These are phyloP conservation scores for Crassisporium funariophilum DNA, from an alignment of 768 basidiomycete genomes.

Conservation along the genomic window DNA sequence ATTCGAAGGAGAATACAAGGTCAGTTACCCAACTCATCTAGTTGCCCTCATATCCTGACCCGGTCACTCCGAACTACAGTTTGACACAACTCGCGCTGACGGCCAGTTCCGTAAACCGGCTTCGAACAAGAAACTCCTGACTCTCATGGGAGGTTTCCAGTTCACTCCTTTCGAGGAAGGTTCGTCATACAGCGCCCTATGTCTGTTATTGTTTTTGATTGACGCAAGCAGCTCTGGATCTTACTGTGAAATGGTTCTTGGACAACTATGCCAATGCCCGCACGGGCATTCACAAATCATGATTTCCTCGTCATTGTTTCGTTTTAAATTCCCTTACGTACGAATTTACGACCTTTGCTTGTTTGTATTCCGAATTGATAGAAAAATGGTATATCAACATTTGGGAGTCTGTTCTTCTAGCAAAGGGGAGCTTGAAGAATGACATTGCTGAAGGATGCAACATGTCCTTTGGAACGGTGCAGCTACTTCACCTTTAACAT, in stretches of 20 bases:
- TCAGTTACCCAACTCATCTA: constrained; percentile 33
- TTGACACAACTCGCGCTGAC: constrained; percentile 83
- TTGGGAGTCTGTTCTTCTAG: too few species aligned
- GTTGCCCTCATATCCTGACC: background rate
- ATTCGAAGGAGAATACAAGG: constrained; percentile 76
- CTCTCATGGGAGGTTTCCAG: constrained; percentile 76
- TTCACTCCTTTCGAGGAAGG: constrained; percentile 92
- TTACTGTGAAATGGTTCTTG: constrained; percentile 86
- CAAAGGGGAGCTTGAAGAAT: too few species aligned
- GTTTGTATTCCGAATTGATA: too few species aligned
- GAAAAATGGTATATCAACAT: too few species aligned
- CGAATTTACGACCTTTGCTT: background rate
- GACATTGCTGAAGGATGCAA: too few species aligned
- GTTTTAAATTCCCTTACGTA: background rate
- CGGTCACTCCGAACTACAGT: constrained; percentile 44
- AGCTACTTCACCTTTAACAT: too few species aligned
- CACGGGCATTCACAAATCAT: constrained; percentile 37
- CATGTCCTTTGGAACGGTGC: too few species aligned
- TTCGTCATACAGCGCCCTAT: constrained; percentile 29
- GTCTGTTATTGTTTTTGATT: background rate
- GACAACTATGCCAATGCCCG: constrained; percentile 77
- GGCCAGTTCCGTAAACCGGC: constrained; percentile 97
- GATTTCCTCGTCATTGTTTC: background rate
- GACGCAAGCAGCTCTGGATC: constrained; percentile 61
- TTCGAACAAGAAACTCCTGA: constrained; percentile 83